A percentile compares a stretch with the other conserved stretches of the same genome.
Evolutionary conservation across 116 monocot species (phyloP).

Genomic region (Papilionanthe hybrid): DNA sequence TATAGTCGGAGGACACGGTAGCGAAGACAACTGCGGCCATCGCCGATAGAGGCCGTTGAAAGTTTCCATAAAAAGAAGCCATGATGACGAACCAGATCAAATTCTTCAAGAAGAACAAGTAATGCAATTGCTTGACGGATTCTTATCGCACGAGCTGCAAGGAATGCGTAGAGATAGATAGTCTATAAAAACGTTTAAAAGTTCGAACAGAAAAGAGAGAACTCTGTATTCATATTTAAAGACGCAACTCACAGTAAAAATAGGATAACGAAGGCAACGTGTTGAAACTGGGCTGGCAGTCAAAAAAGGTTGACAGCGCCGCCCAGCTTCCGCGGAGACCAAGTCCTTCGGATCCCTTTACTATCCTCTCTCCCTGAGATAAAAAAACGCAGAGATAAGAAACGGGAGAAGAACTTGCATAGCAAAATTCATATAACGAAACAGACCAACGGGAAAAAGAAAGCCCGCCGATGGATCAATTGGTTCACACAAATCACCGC

Average conservation of each 20-base stretch:
- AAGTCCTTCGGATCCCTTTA: neutral
- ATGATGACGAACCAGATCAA: slow-evolving; percentile 20
- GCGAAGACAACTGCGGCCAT: slow-evolving; percentile 62
- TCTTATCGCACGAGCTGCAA: neutral
- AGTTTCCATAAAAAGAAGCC: slow-evolving; percentile 57
- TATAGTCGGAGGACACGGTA: slow-evolving; percentile 51
- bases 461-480: neutral
- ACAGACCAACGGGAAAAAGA: neutral
- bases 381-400: neutral
- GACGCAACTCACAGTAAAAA: neutral
- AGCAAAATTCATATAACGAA: neutral
- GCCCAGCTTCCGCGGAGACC: slow-evolving; percentile 2
- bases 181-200: neutral
- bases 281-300: slow-evolving; percentile 14
- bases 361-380: neutral
- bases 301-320: slow-evolving; percentile 13
- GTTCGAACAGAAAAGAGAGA: neutral
- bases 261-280: slow-evolving; percentile 7
- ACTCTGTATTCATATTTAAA: neutral
- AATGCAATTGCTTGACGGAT: neutral
- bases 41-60: slow-evolving; percentile 79
- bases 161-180: neutral
- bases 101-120: neutral
- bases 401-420: neutral
- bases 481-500: neutral